Base-by-base conservation (phyloP, 371 early-diverging fungal species). In the Mortierella sp. region DNA sequence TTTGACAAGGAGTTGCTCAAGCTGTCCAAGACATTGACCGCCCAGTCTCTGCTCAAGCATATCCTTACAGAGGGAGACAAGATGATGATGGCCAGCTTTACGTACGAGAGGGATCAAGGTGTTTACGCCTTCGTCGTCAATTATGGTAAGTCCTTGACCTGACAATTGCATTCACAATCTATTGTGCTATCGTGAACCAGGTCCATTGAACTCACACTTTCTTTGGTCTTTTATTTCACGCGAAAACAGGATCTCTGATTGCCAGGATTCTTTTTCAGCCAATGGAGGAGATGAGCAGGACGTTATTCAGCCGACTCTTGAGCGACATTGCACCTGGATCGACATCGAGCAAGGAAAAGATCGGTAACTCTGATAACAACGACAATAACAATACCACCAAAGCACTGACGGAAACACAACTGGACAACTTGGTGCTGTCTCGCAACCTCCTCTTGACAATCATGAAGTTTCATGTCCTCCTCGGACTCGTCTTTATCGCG, bases 21-120 rank as follows among this genome's bases (percentile, higher is more conserved):
- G 39, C 78, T 99, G 55, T 93, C 96, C 2, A 84, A 89, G 41
- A 93, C 94, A 0, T 93, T 98, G 84, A 93, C 94, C 0, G 91
- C 91, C 6, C 98, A 98, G 81, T 95, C 97, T 0, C 67, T 96
- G 10, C 85, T 98, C 34, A 99, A 99, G 80, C 96, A 97, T 76
- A 70, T 98, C 3, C 80, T 99, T 64, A 98, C 98, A 2, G 97
- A 97, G 85, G 99, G 98, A 19, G 99, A 99, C 85, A 96, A 95
- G 84, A 93, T 98, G 89, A 79, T 97, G 47, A 89, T 97, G 75
- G 86, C 96, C 7, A 85, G 87, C 44, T 77, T 93, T 43, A 92
- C 94, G 10, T 79, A 82, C 1, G 80, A 86, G 16, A 73, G 74
- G 1, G 92, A 91, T 65, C 95, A 95, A 85, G 97, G 98, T 19